A percentile compares a stretch with the other conserved stretches of the same genome.
Conservation (phyloP, 805 yeast genomes). For the Yarrowia osloensis region DNA sequence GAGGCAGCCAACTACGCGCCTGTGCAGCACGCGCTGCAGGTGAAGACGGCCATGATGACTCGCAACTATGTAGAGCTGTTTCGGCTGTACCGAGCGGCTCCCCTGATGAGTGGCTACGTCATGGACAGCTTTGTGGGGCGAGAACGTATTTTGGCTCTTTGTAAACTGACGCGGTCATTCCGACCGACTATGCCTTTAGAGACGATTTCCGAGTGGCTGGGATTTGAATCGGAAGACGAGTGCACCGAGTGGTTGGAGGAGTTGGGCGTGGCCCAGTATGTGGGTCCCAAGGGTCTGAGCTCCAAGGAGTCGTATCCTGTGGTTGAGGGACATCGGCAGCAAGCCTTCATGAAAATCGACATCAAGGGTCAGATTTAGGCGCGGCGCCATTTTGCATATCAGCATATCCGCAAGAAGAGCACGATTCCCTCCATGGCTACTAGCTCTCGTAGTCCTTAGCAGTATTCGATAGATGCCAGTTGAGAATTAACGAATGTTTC, state of each 20-base stretch:
- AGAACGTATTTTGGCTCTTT: constrained; percentile 59
- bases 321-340: constrained; percentile 46
- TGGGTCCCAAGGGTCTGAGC: constrained; percentile 33
- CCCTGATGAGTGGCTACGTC: constrained; percentile 49
- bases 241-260: constrained; percentile 49
- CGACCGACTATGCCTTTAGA: constrained; percentile 40
- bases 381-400: neutral
- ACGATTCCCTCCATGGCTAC: constrained; percentile 3
- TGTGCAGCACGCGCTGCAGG: constrained; percentile 44
- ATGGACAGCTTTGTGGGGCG: constrained; percentile 57
- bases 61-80: constrained; percentile 60
- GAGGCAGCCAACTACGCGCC: constrained; percentile 35
- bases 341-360: constrained; percentile 62
- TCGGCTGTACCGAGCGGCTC: constrained; percentile 46
- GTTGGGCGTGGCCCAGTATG: constrained; percentile 45
- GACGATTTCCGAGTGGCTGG: constrained; percentile 38
- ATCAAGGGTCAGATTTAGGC: constrained; percentile 75
- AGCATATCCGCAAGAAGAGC: neutral
- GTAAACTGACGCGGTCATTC: constrained; percentile 58
- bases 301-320: constrained; percentile 39
- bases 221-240: constrained; percentile 47
- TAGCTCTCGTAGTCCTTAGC: constrained; percentile 7
- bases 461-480: neutral
- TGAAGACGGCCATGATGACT: constrained; percentile 43
- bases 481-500: neutral